phyloP scores from a whole-genome alignment of 148 eudicot species.

The Chenopodium suecicum region DNA sequence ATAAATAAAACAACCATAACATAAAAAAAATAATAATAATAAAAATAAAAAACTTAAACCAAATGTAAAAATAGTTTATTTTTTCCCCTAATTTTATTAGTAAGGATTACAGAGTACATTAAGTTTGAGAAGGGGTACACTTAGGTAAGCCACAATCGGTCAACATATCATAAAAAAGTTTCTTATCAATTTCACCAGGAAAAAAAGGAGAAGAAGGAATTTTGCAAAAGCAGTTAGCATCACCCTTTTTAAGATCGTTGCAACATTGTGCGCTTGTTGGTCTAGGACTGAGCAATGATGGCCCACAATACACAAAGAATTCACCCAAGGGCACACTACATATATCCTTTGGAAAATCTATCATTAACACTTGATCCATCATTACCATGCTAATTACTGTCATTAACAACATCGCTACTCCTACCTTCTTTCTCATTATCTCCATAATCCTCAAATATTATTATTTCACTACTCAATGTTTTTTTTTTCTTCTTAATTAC shows the following conservation, averaged over 20 bases:
- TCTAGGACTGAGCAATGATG: neutral
- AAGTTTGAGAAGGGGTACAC: neutral
- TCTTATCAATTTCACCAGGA: neutral
- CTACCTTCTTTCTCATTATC: neutral
- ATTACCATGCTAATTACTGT: neutral
- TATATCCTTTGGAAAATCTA: neutral
- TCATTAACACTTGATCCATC: neutral
- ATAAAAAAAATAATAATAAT: too few species aligned
- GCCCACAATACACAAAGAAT: neutral
- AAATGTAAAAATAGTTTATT: neutral
- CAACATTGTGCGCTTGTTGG: constrained; percentile 7
- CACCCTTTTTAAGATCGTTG: neutral
- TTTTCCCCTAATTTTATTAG: neutral
- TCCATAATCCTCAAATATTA: neutral
- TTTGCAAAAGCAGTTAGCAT: constrained; percentile 5
- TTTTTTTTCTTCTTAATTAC: too few species aligned
- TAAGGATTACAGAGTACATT: neutral
- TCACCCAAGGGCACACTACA: neutral
- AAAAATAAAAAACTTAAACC: neutral
- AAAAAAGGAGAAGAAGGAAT: neutral
- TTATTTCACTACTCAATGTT: too few species aligned
- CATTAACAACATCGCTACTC: neutral
- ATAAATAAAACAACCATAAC: neutral
- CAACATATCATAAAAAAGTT: neutral
- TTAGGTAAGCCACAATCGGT: constrained; percentile 11